Percentiles rank a stretch among this genome's conserved stretches.
Evolutionary conservation across 257 asterid genomes (phyloP).

Genomic region (Solanum pimpinellifolium): DNA sequence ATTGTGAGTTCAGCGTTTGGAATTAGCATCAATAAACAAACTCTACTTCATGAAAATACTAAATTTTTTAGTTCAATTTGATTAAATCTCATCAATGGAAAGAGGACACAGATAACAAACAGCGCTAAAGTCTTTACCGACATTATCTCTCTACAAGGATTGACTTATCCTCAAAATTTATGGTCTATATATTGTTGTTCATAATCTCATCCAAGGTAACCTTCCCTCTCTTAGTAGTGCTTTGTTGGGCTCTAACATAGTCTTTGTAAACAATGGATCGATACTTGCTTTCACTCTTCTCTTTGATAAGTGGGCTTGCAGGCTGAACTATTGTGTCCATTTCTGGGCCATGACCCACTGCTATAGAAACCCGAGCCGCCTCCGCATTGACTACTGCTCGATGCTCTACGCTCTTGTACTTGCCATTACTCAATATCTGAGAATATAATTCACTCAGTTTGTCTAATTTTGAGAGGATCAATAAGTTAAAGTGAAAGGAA

Average conservation of each 20-base stretch:
- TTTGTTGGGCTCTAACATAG: neutral
- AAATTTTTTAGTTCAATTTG: too few species aligned
- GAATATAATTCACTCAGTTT: neutral
- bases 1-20: too few species aligned
- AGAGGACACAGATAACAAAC: too few species aligned
- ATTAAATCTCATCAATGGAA: too few species aligned
- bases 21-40: too few species aligned
- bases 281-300: neutral
- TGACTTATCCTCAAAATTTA: too few species aligned
- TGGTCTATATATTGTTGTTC: neutral
- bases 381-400: constrained; percentile 29
- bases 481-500: too few species aligned
- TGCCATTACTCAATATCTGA: constrained; percentile 49
- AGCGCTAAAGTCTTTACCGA: too few species aligned
- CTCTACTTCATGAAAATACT: too few species aligned
- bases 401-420: constrained; percentile 60
- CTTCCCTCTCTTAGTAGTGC: neutral
- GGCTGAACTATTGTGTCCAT: neutral
- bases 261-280: neutral
- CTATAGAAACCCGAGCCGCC: constrained; percentile 5
- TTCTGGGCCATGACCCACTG: too few species aligned
- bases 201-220: neutral
- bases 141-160: too few species aligned
- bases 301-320: neutral
- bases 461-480: too few species aligned